A percentile compares a stretch with the other conserved stretches of the same genome.
phyloP scores from a whole-genome alignment of 306 rosid species.

The Vicia sativa region DNA sequence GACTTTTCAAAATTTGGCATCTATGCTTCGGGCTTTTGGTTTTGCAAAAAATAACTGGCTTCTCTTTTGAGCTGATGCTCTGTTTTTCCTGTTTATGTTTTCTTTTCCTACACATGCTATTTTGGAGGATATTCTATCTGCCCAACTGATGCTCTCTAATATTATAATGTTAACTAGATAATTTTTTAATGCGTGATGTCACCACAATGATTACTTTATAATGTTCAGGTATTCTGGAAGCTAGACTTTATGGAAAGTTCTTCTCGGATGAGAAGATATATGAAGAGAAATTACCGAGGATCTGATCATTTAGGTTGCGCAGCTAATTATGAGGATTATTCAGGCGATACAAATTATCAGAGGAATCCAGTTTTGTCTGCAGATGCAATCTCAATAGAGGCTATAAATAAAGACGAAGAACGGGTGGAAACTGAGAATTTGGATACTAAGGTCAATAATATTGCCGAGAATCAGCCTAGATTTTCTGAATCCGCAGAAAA shows the following conservation, averaged over 20 bases:
- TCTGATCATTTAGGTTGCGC: constrained; percentile 93
- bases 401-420: constrained; percentile 68
- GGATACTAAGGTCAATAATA: constrained; percentile 51
- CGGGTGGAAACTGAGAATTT: constrained; percentile 63
- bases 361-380: constrained; percentile 71
- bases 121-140: constrained; percentile 33
- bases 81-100: constrained; percentile 23
- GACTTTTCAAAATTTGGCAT: too few relatives aligned
- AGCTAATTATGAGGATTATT: constrained; percentile 74
- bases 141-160: constrained; percentile 14
- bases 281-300: constrained; percentile 82
- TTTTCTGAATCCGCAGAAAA: constrained; percentile 55
- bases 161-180: constrained; percentile 26
- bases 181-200: background rate
- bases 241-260: constrained; percentile 95
- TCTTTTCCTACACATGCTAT: background rate
- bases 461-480: constrained; percentile 53
- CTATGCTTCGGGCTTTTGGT: too few relatives aligned
- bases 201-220: constrained; percentile 27
- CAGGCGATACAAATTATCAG: constrained; percentile 48
- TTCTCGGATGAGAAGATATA: constrained; percentile 82
- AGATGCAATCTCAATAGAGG: constrained; percentile 75
- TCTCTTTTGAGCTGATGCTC: constrained; percentile 24
- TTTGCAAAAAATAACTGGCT: background rate
- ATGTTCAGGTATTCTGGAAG: constrained; percentile 89